These are phyloP conservation scores for Phaseolus lunatus DNA, from an alignment of 306 rosid genomes.

Conservation along the genomic window DNA sequence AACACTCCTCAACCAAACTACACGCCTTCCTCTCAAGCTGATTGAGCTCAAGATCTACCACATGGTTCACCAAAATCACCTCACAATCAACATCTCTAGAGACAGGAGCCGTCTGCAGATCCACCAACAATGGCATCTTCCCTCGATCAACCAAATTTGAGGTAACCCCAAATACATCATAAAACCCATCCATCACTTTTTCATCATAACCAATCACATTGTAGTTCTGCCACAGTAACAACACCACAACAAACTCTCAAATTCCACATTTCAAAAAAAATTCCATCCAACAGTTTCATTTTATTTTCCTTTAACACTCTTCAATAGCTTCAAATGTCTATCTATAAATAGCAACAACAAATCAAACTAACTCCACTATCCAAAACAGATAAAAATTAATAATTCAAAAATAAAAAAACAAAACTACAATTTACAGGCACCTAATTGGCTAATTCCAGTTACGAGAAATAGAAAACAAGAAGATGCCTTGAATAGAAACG, in stretches of 20 bases:
- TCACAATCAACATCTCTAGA: conserved; percentile 77
- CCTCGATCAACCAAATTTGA: conserved; percentile 73
- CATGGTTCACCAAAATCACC: conserved; percentile 81
- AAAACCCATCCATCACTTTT: conserved; percentile 94
- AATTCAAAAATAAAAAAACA: neutral
- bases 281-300: neutral
- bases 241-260: conserved; percentile 40
- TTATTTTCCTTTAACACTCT: neutral
- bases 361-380: conserved; percentile 13
- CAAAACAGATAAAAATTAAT: conserved; percentile 20
- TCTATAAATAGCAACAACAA: conserved; percentile 21
- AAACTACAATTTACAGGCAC: neutral
- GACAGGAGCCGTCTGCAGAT: conserved; percentile 66
- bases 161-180: conserved; percentile 80
- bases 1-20: conserved; percentile 58
- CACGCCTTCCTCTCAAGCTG: conserved; percentile 73
- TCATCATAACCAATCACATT: conserved; percentile 85
- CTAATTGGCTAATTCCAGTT: conserved; percentile 8
- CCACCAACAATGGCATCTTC: conserved; percentile 89
- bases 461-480: neutral
- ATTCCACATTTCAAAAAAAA: conserved; percentile 21
- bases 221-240: conserved; percentile 74
- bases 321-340: conserved; percentile 23
- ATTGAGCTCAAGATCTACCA: conserved; percentile 71
- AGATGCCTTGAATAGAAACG: conserved; percentile 21